Conservation (phyloP, 2,329 filamentous ascomycete species). For the Allantophomopsis lycopodina region DNA sequence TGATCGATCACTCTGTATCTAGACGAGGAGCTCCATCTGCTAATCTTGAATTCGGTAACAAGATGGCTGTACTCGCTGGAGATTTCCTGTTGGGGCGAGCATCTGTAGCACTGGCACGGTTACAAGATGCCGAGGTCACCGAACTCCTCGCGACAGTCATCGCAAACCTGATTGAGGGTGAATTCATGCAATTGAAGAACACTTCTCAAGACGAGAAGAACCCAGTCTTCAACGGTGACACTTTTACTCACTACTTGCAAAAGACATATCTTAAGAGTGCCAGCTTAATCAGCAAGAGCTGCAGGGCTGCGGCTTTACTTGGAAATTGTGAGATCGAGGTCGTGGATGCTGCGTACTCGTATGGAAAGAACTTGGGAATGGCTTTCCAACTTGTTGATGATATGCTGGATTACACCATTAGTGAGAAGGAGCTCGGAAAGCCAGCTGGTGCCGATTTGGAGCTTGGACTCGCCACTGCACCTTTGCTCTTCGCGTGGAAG, state of each 20-base stretch:
- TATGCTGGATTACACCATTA: conserved; percentile 91
- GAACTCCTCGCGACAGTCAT: conserved; percentile 94
- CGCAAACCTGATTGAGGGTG: conserved; percentile 92
- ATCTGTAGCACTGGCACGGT: conserved; percentile 79
- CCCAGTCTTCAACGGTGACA: conserved; percentile 77
- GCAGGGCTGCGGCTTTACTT: conserved; percentile 76
- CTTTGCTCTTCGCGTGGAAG: conserved; percentile 92
- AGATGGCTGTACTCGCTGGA: conserved; percentile 97
- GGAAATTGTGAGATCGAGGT: conserved; percentile 65
- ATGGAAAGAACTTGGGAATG: conserved; percentile 85
- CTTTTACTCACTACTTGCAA: conserved; percentile 85
- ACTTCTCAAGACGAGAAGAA: conserved; percentile 77
- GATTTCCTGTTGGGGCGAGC: conserved; percentile 90
- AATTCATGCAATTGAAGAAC: conserved; percentile 99
- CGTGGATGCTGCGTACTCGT: conserved; percentile 81
- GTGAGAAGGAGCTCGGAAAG: conserved; percentile 76
- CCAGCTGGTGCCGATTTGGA: conserved; percentile 90
- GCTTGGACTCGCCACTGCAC: conserved; percentile 84
- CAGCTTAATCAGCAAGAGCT: conserved; percentile 90
- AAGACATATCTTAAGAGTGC: conserved; percentile 98
- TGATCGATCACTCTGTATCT: conserved; percentile 84
- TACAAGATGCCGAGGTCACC: conserved; percentile 87
- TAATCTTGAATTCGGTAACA: conserved; percentile 94
- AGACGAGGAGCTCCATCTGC: conserved; percentile 76
- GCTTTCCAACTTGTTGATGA: conserved; percentile 98